A percentile compares a stretch with the other conserved stretches of the same genome.
Evolutionary conservation across 2,329 filamentous ascomycete species (phyloP).

Genomic region (Diaporthe aspalathi): DNA sequence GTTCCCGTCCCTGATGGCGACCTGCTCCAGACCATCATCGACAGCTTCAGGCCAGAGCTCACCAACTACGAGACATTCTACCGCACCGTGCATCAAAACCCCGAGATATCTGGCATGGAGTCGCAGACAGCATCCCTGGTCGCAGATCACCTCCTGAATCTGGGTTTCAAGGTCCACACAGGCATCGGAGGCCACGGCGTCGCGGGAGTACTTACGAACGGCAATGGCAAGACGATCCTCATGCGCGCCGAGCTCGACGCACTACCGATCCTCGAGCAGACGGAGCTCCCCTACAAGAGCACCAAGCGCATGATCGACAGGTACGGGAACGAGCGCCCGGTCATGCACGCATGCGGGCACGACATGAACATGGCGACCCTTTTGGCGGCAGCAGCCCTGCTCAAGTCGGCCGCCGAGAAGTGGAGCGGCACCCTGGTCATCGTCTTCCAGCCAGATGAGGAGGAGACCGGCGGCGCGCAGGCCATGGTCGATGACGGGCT

Average conservation of each 20-base stretch:
- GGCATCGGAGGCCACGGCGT: constrained; percentile 69
- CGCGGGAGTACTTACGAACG: constrained; percentile 67
- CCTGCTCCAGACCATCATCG: neutral
- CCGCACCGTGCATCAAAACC: neutral
- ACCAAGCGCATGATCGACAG: constrained; percentile 53
- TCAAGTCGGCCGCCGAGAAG: constrained; percentile 53
- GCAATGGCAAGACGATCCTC: constrained; percentile 64
- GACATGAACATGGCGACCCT: constrained; percentile 72
- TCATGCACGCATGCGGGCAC: constrained; percentile 78
- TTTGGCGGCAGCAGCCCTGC: constrained; percentile 63
- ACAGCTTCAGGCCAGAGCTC: neutral
- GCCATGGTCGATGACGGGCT: constrained; percentile 53
- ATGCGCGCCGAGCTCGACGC: constrained; percentile 73
- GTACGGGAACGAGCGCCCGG: constrained; percentile 61
- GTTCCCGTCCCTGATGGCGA: neutral
- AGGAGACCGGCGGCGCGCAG: constrained; percentile 68
- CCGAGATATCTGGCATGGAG: constrained; percentile 7
- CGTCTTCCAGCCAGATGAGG: constrained; percentile 76
- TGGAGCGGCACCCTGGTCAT: constrained; percentile 74
- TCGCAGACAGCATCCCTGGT: neutral
- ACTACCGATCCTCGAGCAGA: constrained; percentile 67
- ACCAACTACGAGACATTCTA: neutral
- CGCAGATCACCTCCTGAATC: neutral
- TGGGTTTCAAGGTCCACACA: neutral
- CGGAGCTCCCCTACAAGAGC: constrained; percentile 66